Percentiles rank a stretch among this genome's conserved stretches.
Evolutionary conservation across 768 basidiomycete genomes (phyloP).

Genomic region (Tylopilus intermedius): DNA sequence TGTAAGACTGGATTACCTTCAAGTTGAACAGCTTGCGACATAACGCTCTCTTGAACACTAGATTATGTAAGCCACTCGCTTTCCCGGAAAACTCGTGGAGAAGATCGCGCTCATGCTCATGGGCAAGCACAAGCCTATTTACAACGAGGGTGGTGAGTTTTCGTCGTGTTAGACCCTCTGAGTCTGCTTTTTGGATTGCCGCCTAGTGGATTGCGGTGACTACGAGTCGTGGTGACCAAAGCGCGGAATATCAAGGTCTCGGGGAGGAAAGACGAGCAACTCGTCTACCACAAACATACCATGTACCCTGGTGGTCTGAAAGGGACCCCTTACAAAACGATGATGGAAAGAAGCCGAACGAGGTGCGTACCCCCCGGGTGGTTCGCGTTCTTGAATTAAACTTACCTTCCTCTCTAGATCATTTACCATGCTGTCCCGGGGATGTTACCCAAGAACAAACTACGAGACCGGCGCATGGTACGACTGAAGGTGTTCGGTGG

Average conservation of each 20-base stretch:
- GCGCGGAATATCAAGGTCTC: constrained; percentile 79
- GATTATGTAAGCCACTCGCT: no score
- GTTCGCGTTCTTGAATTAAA: background rate
- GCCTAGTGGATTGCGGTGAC: constrained; percentile 93
- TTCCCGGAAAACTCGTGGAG: constrained; percentile 81
- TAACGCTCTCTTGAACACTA: no score
- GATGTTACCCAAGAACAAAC: constrained; percentile 98
- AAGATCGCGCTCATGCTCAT: constrained; percentile 93
- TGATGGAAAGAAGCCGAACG: constrained; percentile 88
- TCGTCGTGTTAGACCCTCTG: background rate
- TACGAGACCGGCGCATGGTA: constrained; percentile 82
- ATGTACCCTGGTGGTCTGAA: constrained; percentile 93
- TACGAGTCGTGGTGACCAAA: constrained; percentile 95
- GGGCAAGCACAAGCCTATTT: constrained; percentile 99
- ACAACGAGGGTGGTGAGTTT: constrained; percentile 78
- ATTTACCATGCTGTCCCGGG: constrained; percentile 94
- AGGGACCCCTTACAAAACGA: constrained; percentile 76
- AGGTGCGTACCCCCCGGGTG: constrained; percentile 48
- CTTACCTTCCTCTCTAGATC: constrained; percentile 49
- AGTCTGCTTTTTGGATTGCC: background rate
- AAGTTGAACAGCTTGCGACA: constrained; percentile 83
- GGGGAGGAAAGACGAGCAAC: constrained; percentile 82
- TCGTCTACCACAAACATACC: constrained; percentile 83
- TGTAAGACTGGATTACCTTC: constrained; percentile 33
- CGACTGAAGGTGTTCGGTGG: constrained; percentile 86